Evolutionary conservation across 2,329 filamentous ascomycete genomes (phyloP), one percentile per base, ranked within the genome.

Genomic region (Fusarium sp.): DNA sequence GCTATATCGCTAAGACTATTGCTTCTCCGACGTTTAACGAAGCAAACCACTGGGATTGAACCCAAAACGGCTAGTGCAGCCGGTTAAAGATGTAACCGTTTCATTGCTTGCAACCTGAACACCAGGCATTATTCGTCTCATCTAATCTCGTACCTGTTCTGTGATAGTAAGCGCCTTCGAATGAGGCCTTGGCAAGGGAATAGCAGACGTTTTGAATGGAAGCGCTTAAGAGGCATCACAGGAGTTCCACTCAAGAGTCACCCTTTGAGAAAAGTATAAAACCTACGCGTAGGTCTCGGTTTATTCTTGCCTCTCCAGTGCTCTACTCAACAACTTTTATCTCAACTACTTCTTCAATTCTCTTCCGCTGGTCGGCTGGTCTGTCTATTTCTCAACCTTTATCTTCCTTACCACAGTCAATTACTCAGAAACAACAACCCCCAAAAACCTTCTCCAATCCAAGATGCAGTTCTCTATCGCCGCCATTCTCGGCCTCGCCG

Each of bases 281-380:
- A 37, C 23, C 41, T 7, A 44, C 7, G 37, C 8, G 17, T 7
- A 11, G 35, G 50, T 26, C 27, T 13, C 35, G 26, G 23, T 56
- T 30, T 41, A 23, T 55, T 55, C 32, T 64, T 64, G 23, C 14
- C 12, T 64, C 61, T 20, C 26, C 61, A 64, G 61, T 64, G 15
- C 37, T 37, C 32, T 33, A 64, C 61, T 64, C 61, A 64, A 27
- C 60, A 60, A 46, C 23, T 32, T 35, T 23, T 37, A 54, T 48
- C 18, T 23, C 35, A 41, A 52, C 42, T 9, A 26, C 37, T 30
- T 60, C 27, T 64, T 64, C 61, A 37, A 46, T 64, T 64, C 60
- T 64, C 32, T 32, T 64, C 61, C 59, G 61, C 61, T 64, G 61
- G 61, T 42, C 61, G 61, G 59, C 53, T 64, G 53, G 53, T 64